These are phyloP conservation scores for Cystoderma amianthinum DNA, from an alignment of 768 basidiomycete species.

Conservation along the genomic window DNA sequence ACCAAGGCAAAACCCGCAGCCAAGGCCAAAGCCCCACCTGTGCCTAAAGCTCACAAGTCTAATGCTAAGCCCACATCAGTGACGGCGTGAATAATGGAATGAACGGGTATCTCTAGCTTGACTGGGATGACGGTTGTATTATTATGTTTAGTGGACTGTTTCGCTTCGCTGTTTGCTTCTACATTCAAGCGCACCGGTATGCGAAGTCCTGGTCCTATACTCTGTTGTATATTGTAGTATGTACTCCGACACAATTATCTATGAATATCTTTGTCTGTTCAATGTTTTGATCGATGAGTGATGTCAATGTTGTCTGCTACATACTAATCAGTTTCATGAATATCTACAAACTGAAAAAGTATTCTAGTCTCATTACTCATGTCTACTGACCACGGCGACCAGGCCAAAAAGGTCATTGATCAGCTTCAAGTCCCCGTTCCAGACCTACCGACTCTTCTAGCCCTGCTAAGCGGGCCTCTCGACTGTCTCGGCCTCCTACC, in stretches of 20 bases:
- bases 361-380: not conserved
- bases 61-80: constrained; percentile 24
- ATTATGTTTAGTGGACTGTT: not conserved
- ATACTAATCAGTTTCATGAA: not conserved
- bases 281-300: not conserved
- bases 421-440: constrained; percentile 27
- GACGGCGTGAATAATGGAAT: constrained; percentile 9
- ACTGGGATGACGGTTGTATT: not conserved
- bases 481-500: constrained; percentile 52
- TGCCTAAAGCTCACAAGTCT: constrained; percentile 19
- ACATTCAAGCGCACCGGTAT: not conserved
- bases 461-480: constrained; percentile 54
- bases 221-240: not conserved
- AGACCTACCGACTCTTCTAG: constrained; percentile 44
- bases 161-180: not conserved
- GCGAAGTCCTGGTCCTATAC: not conserved
- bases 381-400: not conserved
- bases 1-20: constrained; percentile 13
- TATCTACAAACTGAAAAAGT: not conserved
- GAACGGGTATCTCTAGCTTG: too few relatives aligned
- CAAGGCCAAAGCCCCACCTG: constrained; percentile 17
- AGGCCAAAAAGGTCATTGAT: not conserved
- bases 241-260: not conserved
- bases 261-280: not conserved
- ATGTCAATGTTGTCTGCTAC: not conserved